Evolutionary conservation across 345 rosid genomes (phyloP), one percentile per base, ranked within the genome.

Genomic region (Euclidium syriacum): DNA sequence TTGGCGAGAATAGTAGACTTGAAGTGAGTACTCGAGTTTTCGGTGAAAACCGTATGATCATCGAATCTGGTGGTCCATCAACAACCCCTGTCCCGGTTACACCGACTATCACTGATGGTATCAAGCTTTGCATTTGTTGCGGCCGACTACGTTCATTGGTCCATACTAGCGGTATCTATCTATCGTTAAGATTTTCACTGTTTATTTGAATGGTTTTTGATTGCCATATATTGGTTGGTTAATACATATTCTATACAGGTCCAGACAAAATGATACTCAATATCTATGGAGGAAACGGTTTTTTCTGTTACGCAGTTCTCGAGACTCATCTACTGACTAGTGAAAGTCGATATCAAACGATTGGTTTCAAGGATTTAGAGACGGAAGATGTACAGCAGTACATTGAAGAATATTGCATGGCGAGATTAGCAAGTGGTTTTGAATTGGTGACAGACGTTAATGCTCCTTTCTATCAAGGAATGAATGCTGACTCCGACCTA

Each of bases 281-380:
- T 8, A 27, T 67, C 2, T 25, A 14, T 3, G 72, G 72, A 48
- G 72, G 65, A 8, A 42, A 30, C 10, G 73, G 54, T 0, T 59
- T 9, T 12, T 9, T 68, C 10, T 68, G 73, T 58, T 67, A 68
- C 59, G 73, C 53, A 10, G 0, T 59, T 24, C 53, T 68, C 5
- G 40, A 42, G 53, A 39, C 10, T 9, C 47, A 6, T 35, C 17
- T 18, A 24, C 6, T 47, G 49, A 32, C n/a, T n/a, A n/a, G n/a
- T n/a, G n/a, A n/a, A n/a, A n/a, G n/a, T 10, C 60, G 0, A 32
- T 7, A 33, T 4, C 52, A 41, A 41, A 52, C 62, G 5, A 6
- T 16, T 4, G 5, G 24, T 42, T 19, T 68, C 4, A 42, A 6
- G 1, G 22, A 4, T 24, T 41, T 59, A 5, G 17, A 2, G 4